A percentile compares a stretch with the other conserved stretches of the same genome.
Conservation (phyloP, 2,329 filamentous ascomycete species). For the Myotisia sp. region DNA sequence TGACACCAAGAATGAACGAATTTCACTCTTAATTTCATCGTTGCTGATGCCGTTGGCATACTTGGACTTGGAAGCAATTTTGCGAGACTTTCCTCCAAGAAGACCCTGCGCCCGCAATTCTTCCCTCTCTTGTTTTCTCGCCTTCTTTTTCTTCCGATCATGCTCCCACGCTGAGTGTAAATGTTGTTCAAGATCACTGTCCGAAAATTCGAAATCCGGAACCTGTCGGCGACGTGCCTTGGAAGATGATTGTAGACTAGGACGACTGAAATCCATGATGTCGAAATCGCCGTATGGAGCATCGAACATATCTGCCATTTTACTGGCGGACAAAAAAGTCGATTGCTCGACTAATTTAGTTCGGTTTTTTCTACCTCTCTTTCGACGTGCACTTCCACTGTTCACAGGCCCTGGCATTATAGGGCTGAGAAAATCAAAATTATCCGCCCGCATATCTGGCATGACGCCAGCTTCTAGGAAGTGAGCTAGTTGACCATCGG, state of each 20-base stretch:
- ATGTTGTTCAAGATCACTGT: slow-evolving; percentile 51
- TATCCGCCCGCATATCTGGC: slow-evolving; percentile 46
- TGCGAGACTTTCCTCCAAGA: slow-evolving; percentile 42
- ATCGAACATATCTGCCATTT: slow-evolving; percentile 46
- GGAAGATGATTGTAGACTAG: slow-evolving; percentile 50
- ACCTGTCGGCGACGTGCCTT: slow-evolving; percentile 50
- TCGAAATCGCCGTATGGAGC: slow-evolving; percentile 57
- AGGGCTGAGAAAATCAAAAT: slow-evolving; percentile 42
- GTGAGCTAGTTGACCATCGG: slow-evolving; percentile 49
- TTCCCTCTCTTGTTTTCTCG: slow-evolving; percentile 56
- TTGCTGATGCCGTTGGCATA: slow-evolving; percentile 60
- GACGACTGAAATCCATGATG: slow-evolving; percentile 67
- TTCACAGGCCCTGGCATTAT: slow-evolving; percentile 18
- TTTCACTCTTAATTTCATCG: slow-evolving; percentile 56
- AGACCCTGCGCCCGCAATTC: slow-evolving; percentile 51
- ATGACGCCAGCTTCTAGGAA: slow-evolving; percentile 49
- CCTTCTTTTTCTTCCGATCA: slow-evolving; percentile 57
- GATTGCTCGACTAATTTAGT: neutral
- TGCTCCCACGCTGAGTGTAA: slow-evolving; percentile 49
- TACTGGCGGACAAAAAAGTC: slow-evolving; percentile 30
- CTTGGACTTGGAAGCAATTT: slow-evolving; percentile 51
- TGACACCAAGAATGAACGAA: slow-evolving; percentile 55
- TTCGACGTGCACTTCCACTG: slow-evolving; percentile 1
- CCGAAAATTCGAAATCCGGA: slow-evolving; percentile 43
- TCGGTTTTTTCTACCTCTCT: neutral